Base-by-base conservation (phyloP, 805 yeast genomes). In the Yarrowia phangngaensis region DNA sequence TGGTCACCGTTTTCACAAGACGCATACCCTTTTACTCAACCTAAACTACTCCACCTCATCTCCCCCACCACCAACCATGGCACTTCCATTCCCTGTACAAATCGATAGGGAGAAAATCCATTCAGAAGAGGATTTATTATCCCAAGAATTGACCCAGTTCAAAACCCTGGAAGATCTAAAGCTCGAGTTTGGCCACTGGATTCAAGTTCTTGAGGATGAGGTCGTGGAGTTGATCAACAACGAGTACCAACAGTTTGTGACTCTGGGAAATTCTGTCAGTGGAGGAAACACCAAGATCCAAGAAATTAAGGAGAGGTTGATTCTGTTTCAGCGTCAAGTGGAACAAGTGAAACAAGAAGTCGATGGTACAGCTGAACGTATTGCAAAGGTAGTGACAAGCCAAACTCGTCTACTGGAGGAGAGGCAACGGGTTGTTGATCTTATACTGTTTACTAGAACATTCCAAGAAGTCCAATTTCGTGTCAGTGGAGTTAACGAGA, bases 221-320 rank as follows among this genome's bases (percentile, higher is more conserved):
- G 35, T 41, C n/a, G 48, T 41, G 28, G 48, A 28, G 15, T 31
- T 41, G 17, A 30, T 41, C 48, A 41, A 41, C 29, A 29, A 20
- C 22, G 48, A 41, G 29, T 41, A 41, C 48, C 34, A 41, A 22
- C 34, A 41, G 34, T 41, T 41, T 41, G 48, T 41, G 48, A 35
- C 34, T 2, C 48, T 41, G 6, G 48, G 48, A 7, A 41, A 41
- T 27, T 41, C 35, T 1, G 48, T 41, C 28, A 30, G 35, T 28
- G 35, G 35, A 4, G 48, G 35, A 7, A 41, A 30, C 48, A 4
- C 2, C 14, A 41, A 29, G 13, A 35, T 29, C 6, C 34, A 41
- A 28, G 35, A 41, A 13, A 41, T 30, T 17, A 29, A 29, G n/a
- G 29, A 41, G 7, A 27, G 48, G 6, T 14, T 41, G 34, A 35